Conservation (phyloP, 345 rosid genomes). For the Brassica carinata region DNA sequence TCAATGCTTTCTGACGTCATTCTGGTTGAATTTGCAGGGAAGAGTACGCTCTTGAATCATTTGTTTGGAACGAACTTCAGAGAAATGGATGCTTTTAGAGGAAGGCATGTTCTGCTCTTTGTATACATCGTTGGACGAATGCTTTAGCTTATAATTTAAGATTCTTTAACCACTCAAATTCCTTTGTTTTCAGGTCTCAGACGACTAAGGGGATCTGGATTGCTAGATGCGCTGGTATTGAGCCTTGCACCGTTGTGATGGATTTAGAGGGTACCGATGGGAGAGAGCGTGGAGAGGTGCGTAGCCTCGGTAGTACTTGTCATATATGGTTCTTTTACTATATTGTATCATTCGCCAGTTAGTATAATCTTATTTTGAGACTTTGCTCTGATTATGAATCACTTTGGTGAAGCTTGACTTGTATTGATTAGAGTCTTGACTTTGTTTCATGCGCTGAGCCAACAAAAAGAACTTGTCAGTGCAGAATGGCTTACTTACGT, state of each 20-base stretch:
- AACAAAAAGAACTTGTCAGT: no score
- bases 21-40: constrained; percentile 62
- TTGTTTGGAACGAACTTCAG: constrained; percentile 89
- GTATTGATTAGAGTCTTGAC: constrained; percentile 17
- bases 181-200: constrained; percentile 67
- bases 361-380: not conserved
- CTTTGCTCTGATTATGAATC: constrained; percentile 5
- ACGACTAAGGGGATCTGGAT: constrained; percentile 99
- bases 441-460: not conserved
- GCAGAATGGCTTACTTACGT: not conserved
- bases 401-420: not conserved
- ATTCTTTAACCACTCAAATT: not conserved
- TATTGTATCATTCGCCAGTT: not conserved
- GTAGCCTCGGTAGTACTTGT: constrained; percentile 22
- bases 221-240: constrained; percentile 85
- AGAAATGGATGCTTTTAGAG: constrained; percentile 99
- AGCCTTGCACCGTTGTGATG: constrained; percentile 95
- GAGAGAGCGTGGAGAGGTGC: constrained; percentile 56
- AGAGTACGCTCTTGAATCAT: constrained; percentile 92
- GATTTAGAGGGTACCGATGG: constrained; percentile 99
- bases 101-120: constrained; percentile 61
- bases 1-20: not conserved
- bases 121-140: constrained; percentile 3
- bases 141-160: constrained; percentile 24
- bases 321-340: not conserved